Percentiles rank a stretch among this genome's conserved stretches.
These are phyloP conservation scores for Diaporthe vaccinii DNA, from an alignment of 2,329 filamentous ascomycete species.

Conservation along the genomic window DNA sequence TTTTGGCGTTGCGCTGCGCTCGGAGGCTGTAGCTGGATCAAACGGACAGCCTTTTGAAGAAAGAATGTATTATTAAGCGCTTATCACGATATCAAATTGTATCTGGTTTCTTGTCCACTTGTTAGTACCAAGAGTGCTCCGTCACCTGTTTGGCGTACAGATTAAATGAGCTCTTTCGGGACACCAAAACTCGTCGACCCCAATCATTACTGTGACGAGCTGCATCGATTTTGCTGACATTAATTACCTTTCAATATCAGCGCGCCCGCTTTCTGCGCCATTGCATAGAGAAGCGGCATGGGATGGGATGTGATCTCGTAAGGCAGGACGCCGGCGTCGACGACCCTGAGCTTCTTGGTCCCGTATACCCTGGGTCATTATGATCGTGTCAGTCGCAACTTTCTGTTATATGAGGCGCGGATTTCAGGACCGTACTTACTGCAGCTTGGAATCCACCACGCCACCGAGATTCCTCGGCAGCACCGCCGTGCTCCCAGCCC, in stretches of 20 bases:
- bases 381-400: neutral
- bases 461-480: conserved; percentile 44
- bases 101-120: too few relatives aligned
- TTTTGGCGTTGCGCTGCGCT: too few relatives aligned
- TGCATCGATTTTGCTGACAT: rapidly evolving
- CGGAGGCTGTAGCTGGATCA: too few relatives aligned
- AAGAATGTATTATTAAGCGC: too few relatives aligned
- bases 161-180: neutral
- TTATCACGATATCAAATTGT: too few relatives aligned
- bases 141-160: neutral
- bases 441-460: conserved; percentile 42
- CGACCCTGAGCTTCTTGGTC: conserved; percentile 43
- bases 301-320: conserved; percentile 44
- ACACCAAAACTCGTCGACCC: neutral
- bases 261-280: conserved; percentile 44
- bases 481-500: conserved; percentile 46
- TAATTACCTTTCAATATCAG: conserved; percentile 42
- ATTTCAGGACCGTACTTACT: conserved; percentile 23
- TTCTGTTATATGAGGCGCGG: neutral
- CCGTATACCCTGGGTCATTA: conserved; percentile 39
- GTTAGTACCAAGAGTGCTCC: neutral
- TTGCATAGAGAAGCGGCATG: conserved; percentile 46
- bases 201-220: too few relatives aligned
- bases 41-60: too few relatives aligned
- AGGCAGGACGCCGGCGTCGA: conserved; percentile 45